A percentile compares a stretch with the other conserved stretches of the same genome.
These are phyloP conservation scores for Fragaria iinumae DNA, from an alignment of 306 rosid genomes.

Conservation along the genomic window DNA sequence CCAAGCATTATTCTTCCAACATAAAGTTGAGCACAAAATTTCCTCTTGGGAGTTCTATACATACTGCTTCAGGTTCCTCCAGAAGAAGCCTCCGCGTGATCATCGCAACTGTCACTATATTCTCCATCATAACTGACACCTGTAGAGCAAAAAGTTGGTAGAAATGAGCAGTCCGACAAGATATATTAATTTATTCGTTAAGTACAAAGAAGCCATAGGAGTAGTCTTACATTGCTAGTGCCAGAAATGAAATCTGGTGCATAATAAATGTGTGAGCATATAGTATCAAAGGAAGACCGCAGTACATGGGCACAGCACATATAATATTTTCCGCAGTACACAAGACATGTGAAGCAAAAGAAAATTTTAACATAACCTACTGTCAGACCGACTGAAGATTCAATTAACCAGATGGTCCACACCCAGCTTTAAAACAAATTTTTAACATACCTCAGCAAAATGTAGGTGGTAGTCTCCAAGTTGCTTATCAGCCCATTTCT, in stretches of 20 bases:
- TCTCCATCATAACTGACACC: constrained; percentile 77
- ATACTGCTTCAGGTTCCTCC: constrained; percentile 82
- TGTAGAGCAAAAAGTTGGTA: constrained; percentile 32
- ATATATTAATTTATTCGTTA: not conserved
- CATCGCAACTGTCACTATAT: constrained; percentile 85
- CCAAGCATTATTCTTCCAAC: constrained; percentile 15
- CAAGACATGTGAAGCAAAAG: not conserved
- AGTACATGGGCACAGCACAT: not conserved
- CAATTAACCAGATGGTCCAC: not conserved
- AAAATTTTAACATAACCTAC: not conserved
- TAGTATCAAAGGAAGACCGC: not conserved
- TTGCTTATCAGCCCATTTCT: constrained; percentile 82
- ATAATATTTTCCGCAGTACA: not conserved
- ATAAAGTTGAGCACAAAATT: constrained; percentile 26
- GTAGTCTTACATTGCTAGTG: not conserved
- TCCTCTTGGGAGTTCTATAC: constrained; percentile 31
- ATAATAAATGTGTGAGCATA: not conserved
- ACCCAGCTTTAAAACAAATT: constrained; percentile 24
- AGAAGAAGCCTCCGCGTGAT: constrained; percentile 87
- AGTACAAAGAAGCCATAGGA: not conserved
- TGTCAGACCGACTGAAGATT: not conserved
- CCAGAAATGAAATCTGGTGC: not conserved
- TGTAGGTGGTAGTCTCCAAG: constrained; percentile 93
- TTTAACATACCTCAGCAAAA: constrained; percentile 72
- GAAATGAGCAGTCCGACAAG: constrained; percentile 7